Evolutionary conservation across 1,139 yeast genomes (phyloP).

Genomic region (Kodamaea arcana): DNA sequence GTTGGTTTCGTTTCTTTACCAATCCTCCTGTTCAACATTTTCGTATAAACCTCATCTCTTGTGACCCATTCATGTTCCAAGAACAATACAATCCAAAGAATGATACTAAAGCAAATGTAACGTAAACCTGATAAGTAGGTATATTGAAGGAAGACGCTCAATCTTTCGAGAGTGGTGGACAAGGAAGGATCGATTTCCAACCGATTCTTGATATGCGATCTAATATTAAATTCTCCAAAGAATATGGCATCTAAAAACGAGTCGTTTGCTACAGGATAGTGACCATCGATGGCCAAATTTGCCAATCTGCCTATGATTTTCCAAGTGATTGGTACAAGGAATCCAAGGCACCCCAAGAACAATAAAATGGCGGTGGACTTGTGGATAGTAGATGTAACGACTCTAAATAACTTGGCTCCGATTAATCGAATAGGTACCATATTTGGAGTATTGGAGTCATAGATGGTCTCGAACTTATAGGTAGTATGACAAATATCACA

Average conservation of each 20-base stretch:
- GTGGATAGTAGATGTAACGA: conserved; percentile 21
- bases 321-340: conserved; percentile 59
- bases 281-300: conserved; percentile 54
- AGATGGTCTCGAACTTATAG: conserved; percentile 68
- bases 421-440: conserved; percentile 53
- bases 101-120: conserved; percentile 34
- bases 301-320: conserved; percentile 47
- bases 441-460: conserved; percentile 67
- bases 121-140: conserved; percentile 42
- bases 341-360: conserved; percentile 36
- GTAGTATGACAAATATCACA: conserved; percentile 90
- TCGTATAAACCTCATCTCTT: conserved; percentile 61
- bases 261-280: conserved; percentile 36
- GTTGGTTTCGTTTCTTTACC: conserved; percentile 53
- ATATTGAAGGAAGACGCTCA: conserved; percentile 23
- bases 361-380: conserved; percentile 28
- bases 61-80: conserved; percentile 71
- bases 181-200: not conserved
- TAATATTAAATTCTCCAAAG: conserved; percentile 40
- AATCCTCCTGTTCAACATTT: conserved; percentile 49
- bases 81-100: conserved; percentile 46
- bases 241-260: conserved; percentile 39
- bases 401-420: conserved; percentile 32
- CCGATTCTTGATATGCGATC: not conserved
- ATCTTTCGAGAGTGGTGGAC: not conserved